phyloP scores from a whole-genome alignment of 1,284 basidiomycete species.

The Ustilago xerochloae region DNA sequence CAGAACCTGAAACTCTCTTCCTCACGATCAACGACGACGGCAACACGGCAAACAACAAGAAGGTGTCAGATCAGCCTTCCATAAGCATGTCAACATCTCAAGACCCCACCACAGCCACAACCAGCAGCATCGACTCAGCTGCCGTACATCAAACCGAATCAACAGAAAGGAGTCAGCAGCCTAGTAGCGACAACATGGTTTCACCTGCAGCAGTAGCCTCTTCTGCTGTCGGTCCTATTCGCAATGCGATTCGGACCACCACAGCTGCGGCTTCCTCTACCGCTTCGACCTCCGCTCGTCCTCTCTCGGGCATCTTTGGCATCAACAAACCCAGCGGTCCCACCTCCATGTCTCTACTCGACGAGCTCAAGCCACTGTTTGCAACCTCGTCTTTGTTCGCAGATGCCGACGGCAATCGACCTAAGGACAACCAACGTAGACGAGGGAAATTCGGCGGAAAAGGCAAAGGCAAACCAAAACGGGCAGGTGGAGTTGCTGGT shows the following conservation, averaged over 20 bases:
- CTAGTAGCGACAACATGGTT: slow-evolving; percentile 13
- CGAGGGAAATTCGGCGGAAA: slow-evolving; percentile 44
- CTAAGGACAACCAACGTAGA: slow-evolving; percentile 68
- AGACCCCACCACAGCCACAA: neutral
- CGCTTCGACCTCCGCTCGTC: slow-evolving; percentile 69
- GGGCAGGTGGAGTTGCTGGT: slow-evolving; percentile 40
- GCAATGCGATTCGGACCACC: slow-evolving; percentile 13
- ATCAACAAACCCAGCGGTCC: slow-evolving; percentile 86
- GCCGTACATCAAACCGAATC: neutral
- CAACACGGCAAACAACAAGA: neutral
- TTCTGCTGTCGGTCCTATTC: slow-evolving; percentile 30
- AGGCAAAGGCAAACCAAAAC: slow-evolving; percentile 46
- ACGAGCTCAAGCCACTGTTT: slow-evolving; percentile 84
- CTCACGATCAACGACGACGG: too few species aligned
- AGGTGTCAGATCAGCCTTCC: neutral
- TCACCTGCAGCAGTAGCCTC: slow-evolving; percentile 7
- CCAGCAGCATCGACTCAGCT: slow-evolving; percentile 6
- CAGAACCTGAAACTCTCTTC: too few species aligned
- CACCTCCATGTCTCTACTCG: slow-evolving; percentile 89
- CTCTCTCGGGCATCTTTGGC: slow-evolving; percentile 83
- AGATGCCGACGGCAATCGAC: slow-evolving; percentile 69
- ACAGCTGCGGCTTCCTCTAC: slow-evolving; percentile 13
- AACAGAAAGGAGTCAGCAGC: neutral
- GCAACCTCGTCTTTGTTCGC: slow-evolving; percentile 81
- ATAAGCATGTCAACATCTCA: slow-evolving; percentile 18